A percentile compares a stretch with the other conserved stretches of the same genome.
These are phyloP conservation scores for Backusella parvicylindrica DNA, from an alignment of 192 early-diverging fungal species.

Conservation along the genomic window DNA sequence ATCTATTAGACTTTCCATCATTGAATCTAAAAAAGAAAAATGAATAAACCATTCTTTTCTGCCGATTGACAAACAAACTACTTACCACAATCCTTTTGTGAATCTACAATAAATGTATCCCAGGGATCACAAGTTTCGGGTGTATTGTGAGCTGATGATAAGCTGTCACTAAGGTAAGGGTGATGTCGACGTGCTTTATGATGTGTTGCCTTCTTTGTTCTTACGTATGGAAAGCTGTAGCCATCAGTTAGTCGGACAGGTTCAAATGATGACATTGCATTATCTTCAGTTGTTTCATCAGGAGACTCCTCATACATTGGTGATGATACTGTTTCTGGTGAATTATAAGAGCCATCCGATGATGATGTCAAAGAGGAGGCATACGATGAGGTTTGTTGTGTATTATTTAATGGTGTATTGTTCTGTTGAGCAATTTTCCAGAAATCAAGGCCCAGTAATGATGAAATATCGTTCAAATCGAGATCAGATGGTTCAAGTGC, in stretches of 20 bases:
- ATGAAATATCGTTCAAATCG: not conserved
- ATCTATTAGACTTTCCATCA: not conserved
- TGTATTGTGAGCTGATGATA: not conserved
- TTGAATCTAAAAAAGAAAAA: not conserved
- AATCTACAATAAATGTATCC: not conserved
- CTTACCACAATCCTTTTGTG: conserved; percentile 1
- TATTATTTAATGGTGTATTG: not conserved
- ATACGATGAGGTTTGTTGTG: not conserved
- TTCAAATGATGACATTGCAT: not conserved
- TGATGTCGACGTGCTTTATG: not conserved
- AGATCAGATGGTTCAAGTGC: not conserved
- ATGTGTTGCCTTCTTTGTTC: not conserved
- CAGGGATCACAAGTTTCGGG: not conserved
- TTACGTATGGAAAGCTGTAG: not conserved
- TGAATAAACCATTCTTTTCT: not conserved
- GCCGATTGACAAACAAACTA: not conserved
- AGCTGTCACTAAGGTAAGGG: not conserved
- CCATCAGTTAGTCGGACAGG: not conserved
- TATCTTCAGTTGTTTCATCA: not conserved
- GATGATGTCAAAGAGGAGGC: conserved; percentile 7
- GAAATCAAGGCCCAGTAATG: conserved; percentile 1
- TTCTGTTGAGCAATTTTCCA: conserved; percentile 13
- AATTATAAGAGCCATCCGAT: not conserved
- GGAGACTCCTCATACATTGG: not conserved
- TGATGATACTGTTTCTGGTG: not conserved